Evolutionary conservation across 768 basidiomycete genomes (phyloP), one percentile per base, ranked within the genome.

Genomic region (Phylloporus scabripes): DNA sequence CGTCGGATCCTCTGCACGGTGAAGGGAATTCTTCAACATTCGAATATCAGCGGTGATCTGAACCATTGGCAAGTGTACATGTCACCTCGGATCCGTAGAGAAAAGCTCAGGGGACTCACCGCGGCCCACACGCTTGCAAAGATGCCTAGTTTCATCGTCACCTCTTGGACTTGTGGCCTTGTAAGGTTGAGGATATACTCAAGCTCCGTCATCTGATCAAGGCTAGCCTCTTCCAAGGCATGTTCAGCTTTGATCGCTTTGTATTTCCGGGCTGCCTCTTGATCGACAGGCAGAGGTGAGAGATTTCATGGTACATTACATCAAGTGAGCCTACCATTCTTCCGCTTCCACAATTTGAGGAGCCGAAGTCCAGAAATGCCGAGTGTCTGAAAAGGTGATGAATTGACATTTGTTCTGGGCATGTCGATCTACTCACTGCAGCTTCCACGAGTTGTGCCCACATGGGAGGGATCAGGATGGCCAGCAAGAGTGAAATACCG

Each of bases 41-140:
- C 52, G 43, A 6, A 58, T 46, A 48, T 60, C 59, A 0, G 59
- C 55, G 1, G 47, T 58, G 46, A 60, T 60, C 59, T 60, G 41
- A 21, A 26, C 12, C 17, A 33, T 23, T 8, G 20, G 17, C 36
- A 31, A 15, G 32, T 14, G 7, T 15, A 15, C 7, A 6, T 9
- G 11, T 33, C 18, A 5, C n/a, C 7, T 3, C 15, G 32, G 8
- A 12, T 15, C 7, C 21, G 9, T 17, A 10, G 10, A n/a, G 31
- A 1, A 44, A 15, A 12, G 14, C 8, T 3, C 0, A 12, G 29
- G n/a, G 9, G 26, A 54, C 56, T 24, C 42, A 60, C 57, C 11
- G 57, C 53, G 5, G 58, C 53, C 55, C 58, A 60, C 2, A 60
- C 58, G 2, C 29, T 51, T 24, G 51, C 55, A 39, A 60, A 60